phyloP scores from a whole-genome alignment of 108 stramenopile genomes.

The Parietichytrium sp. region DNA sequence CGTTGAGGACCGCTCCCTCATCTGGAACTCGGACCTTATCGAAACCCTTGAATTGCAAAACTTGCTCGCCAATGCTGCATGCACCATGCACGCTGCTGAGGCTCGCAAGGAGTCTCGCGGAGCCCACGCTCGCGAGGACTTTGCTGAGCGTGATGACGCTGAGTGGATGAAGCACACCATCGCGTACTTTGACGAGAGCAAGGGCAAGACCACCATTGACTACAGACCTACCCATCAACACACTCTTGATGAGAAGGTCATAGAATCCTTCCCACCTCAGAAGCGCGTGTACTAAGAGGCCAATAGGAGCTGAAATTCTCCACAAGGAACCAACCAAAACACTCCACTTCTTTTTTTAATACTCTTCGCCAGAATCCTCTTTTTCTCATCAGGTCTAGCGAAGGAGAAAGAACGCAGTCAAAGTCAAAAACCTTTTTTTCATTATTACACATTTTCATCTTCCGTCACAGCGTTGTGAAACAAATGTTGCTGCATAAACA shows the following conservation, averaged over 20 bases:
- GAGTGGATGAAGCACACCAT: slow-evolving; percentile 98
- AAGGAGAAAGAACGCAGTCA: too few relatives aligned
- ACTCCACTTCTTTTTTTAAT: too few relatives aligned
- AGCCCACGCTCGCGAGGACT: slow-evolving; percentile 97
- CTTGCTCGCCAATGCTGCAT: slow-evolving; percentile 84
- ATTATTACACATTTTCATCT: too few relatives aligned
- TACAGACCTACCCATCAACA: slow-evolving; percentile 92
- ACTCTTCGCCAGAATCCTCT: too few relatives aligned
- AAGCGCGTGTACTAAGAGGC: slow-evolving; percentile 91
- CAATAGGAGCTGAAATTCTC: too few relatives aligned
- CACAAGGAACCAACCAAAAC: too few relatives aligned
- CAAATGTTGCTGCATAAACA: too few relatives aligned
- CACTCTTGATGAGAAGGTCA: slow-evolving; percentile 92
- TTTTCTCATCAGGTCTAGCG: too few relatives aligned
- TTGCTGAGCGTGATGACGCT: slow-evolving; percentile 85
- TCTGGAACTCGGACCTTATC: slow-evolving; percentile 99
- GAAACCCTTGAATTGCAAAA: slow-evolving; percentile 91
- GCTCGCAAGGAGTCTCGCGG: slow-evolving; percentile 91
- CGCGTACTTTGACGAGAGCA: slow-evolving; percentile 84
- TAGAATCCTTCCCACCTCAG: slow-evolving; percentile 82
- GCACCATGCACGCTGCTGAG: slow-evolving; percentile 96
- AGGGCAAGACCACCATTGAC: slow-evolving; percentile 76
- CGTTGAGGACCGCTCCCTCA: slow-evolving; percentile 86
- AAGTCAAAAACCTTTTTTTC: too few relatives aligned
- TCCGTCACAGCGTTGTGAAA: too few relatives aligned